Evolutionary conservation across 352 stramenopile species (phyloP), one percentile per base, ranked within the genome.

Genomic region (Phytophthora multivora): DNA sequence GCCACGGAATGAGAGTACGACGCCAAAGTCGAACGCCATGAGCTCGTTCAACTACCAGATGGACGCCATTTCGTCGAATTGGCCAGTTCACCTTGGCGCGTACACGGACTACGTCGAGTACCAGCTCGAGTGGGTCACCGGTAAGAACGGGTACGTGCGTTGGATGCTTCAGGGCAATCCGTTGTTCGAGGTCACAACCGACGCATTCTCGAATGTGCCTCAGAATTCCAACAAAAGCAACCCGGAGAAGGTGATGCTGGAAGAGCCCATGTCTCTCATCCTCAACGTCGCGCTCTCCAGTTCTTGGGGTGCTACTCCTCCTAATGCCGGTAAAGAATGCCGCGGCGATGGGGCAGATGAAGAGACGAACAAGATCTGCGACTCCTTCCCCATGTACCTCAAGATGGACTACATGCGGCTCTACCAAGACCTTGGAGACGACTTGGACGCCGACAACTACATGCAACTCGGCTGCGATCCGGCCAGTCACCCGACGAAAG

Each of bases 241-340:
- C 19, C 82, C 80, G 5, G 49, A 73, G 25, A 91, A 89, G 46
- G 48, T 87, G 1, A 86, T 88, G 80, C 42, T 89, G 3, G 80
- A 93, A 30, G 95, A 98, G 58, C 93, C 95, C 0, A 96, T 95
- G 79, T 97, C 94, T 57, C 54, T 98, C 33, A 86, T 98, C 30
- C 68, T 98, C 41, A 98, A 98, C 77, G 96, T 96, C 12, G 92
- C 93, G 5, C 71, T 98, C 10, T 97, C 89, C n/a, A 80, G 72
- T 19, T 82, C 89, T 36, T 98, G 95, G 95, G 91, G 77, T 42
- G 62, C 76, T 2, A 78, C 52, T 11, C 83, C 80, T 13, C 77
- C 79, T 0, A 89, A 90, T 48, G 47, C 69, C 1, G 69, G 77
- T 6, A 66, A 67, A 6, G 40, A 59, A 13, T 92, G 77, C 30